These are phyloP conservation scores for Ambrosia hybrid DNA, from an alignment of 140 eudicot species.

Conservation along the genomic window DNA sequence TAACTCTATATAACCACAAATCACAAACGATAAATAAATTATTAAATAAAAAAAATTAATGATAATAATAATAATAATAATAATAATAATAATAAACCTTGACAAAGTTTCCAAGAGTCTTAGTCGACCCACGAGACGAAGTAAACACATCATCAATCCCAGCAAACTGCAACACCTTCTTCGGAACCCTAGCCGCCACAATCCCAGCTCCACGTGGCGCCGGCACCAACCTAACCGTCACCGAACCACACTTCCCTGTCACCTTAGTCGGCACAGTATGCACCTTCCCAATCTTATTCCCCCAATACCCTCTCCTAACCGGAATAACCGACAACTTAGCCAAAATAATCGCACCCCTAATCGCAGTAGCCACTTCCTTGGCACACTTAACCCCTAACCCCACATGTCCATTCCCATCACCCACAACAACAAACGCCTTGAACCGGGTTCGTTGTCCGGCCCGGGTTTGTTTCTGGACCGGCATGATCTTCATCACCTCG, in stretches of 20 bases:
- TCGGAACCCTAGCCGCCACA: slow-evolving; percentile 61
- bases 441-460: slow-evolving; percentile 57
- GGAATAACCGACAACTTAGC: slow-evolving; percentile 55
- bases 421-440: slow-evolving; percentile 61
- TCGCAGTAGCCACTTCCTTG: slow-evolving; percentile 58
- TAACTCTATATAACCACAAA: no score
- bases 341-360: slow-evolving; percentile 51
- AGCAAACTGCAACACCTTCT: slow-evolving; percentile 61
- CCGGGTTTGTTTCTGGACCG: slow-evolving; percentile 59
- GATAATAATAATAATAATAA: neutral
- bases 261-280: no score
- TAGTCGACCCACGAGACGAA: slow-evolving; percentile 51
- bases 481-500: slow-evolving; percentile 62
- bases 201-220: slow-evolving; percentile 58
- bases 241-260: no score
- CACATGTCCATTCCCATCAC: slow-evolving; percentile 51
- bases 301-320: slow-evolving; percentile 60
- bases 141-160: slow-evolving; percentile 62
- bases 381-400: slow-evolving; percentile 54
- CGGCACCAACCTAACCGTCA: no score
- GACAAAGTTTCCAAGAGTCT: slow-evolving; percentile 59
- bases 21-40: no score
- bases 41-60: no score
- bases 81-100: no score
- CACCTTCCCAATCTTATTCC: no score